Base-by-base conservation (phyloP, 2,329 filamentous ascomycete species). In the Chaetomium sp. region DNA sequence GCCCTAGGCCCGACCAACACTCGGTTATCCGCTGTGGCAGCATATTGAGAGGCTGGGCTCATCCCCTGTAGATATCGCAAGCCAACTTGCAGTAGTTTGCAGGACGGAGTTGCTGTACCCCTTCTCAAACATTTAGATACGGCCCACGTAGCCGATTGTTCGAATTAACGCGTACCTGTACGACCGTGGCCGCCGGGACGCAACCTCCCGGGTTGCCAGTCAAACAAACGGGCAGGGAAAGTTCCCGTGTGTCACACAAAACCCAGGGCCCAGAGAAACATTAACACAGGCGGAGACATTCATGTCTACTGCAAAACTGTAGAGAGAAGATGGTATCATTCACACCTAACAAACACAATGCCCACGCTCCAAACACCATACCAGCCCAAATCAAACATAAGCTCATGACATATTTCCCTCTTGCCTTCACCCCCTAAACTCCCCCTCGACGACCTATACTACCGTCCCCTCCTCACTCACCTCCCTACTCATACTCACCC, bases 401-500 rank as follows among this genome's bases (percentile, higher is more conserved):
- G n/a, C 38, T 42, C 38, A 42, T 42, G 13, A 42, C 38, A n/a
- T 7, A n/a, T 19, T 5, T 16, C 38, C 7, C 38, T 42, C 38
- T 19, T 6, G 5, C n/a, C 10, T 19, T 21, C 31, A 13, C 38
- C 1, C 25, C 23, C 9, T 6, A 38, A 10, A 4, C 12, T 13
- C 50, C 16, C n/a, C 10, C n/a, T 23, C 2, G 45, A 23, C 29
- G 57, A 21, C 45, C 23, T 29, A 54, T 31, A 16, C 19, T n/a
- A n/a, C 56, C 55, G n/a, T 21, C 42, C n/a, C 47, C 8, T 59
- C 61, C 51, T 59, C 60, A 29, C 35, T 81, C 70, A 81, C 68
- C 61, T 79, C 74, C 62, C 76, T 79, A 75, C 83, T 27, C 21
- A 23, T 84, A 75, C 83, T 27, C 21, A 23, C 84, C 74, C 81